These are phyloP conservation scores for Mycena rebaudengoi DNA, from an alignment of 768 basidiomycete species.

Conservation along the genomic window DNA sequence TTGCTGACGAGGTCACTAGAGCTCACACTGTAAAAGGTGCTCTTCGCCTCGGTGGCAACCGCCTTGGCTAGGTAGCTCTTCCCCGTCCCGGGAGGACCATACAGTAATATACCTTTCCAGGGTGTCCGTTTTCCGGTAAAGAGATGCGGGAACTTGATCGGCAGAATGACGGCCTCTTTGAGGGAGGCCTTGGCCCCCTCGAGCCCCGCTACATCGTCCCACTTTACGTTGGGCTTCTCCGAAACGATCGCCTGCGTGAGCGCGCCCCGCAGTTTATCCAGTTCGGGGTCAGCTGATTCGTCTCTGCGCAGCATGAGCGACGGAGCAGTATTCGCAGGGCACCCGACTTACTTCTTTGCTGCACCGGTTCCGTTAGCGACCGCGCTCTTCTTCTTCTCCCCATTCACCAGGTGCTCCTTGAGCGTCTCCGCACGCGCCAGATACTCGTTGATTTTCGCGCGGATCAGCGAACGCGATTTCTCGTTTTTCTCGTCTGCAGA, in stretches of 20 bases:
- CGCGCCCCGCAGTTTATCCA: slow-evolving; percentile 95
- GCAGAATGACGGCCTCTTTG: slow-evolving; percentile 99
- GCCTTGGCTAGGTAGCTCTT: slow-evolving; percentile 98
- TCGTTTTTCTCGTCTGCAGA: slow-evolving; percentile 91
- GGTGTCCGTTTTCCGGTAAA: slow-evolving; percentile 99
- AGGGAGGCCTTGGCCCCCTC: slow-evolving; percentile 94
- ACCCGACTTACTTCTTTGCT: slow-evolving; percentile 53
- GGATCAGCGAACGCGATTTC: slow-evolving; percentile 86
- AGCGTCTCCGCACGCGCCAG: slow-evolving; percentile 90
- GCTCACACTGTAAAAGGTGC: slow-evolving; percentile 97
- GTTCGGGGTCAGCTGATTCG: slow-evolving; percentile 88
- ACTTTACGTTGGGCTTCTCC: slow-evolving; percentile 95
- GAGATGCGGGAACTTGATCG: slow-evolving; percentile 98
- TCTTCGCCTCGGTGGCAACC: slow-evolving; percentile 98
- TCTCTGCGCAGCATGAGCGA: slow-evolving; percentile 52
- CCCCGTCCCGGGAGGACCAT: slow-evolving; percentile 97
- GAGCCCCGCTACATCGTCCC: slow-evolving; percentile 98
- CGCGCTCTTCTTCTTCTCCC: slow-evolving; percentile 66
- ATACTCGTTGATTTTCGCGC: slow-evolving; percentile 90
- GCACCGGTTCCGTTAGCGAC: slow-evolving; percentile 56
- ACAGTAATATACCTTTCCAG: slow-evolving; percentile 94
- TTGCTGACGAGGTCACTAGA: slow-evolving; percentile 97
- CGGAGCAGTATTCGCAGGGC: background rate
- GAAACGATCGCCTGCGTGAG: slow-evolving; percentile 88
- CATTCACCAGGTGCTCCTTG: slow-evolving; percentile 78